Conservation (phyloP, 768 basidiomycete species). For the Naematelia encephala region DNA sequence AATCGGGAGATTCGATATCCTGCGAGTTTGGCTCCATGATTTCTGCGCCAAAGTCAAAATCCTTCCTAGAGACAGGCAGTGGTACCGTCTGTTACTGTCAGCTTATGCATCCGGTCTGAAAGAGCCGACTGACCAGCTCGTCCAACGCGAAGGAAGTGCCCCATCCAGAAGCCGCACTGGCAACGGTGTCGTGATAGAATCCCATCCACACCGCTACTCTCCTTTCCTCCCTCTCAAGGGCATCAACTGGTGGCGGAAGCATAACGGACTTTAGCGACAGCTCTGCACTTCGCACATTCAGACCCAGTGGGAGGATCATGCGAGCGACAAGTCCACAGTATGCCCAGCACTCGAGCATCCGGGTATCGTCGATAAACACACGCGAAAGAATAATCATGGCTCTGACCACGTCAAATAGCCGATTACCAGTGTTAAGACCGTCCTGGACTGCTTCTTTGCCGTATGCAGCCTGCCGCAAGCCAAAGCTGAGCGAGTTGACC, state of each 20-base stretch:
- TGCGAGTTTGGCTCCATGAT: conserved; percentile 38
- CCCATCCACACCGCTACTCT: conserved; percentile 45
- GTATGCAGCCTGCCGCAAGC: conserved; percentile 23
- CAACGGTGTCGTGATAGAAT: conserved; percentile 44
- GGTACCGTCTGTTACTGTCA: conserved; percentile 26
- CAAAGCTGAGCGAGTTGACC: conserved; percentile 18
- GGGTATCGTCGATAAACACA: conserved; percentile 42
- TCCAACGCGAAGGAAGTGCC: conserved; percentile 42
- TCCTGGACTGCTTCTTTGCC: conserved; percentile 38
- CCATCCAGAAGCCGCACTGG: conserved; percentile 43
- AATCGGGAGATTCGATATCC: conserved; percentile 41
- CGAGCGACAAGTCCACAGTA: conserved; percentile 40
- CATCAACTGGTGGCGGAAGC: conserved; percentile 41
- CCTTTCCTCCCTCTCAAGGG: conserved; percentile 46
- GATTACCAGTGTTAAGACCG: conserved; percentile 40
- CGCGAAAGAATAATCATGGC: conserved; percentile 42
- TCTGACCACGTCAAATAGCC: conserved; percentile 43
- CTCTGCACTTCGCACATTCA: conserved; percentile 40
- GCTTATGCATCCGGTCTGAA: background rate
- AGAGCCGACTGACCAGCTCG: conserved; percentile 33
- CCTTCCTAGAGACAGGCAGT: conserved; percentile 30
- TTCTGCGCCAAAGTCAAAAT: conserved; percentile 28
- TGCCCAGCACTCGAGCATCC: conserved; percentile 46
- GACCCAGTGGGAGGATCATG: conserved; percentile 42
- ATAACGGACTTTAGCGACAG: conserved; percentile 42